Conservation (phyloP, 768 basidiomycete genomes). For the Stropharia rugosoannulata region DNA sequence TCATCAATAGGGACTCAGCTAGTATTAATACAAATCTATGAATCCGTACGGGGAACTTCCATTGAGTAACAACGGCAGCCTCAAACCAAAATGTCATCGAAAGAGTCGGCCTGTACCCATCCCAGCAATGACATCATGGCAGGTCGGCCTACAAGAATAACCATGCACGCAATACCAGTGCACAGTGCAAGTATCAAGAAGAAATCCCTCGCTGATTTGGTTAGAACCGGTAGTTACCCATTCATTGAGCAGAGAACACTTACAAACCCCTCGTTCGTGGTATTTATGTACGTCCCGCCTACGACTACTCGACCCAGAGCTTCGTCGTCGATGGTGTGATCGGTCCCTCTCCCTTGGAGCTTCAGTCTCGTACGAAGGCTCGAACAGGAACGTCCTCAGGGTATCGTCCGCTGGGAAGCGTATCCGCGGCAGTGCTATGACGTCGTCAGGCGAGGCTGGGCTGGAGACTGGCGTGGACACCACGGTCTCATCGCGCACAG, state of each 20-base stretch:
- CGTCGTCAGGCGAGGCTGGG: not conserved
- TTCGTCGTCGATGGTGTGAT: not conserved
- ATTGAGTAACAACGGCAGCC: too few relatives aligned
- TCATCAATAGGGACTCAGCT: too few relatives aligned
- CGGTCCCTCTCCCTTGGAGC: not conserved
- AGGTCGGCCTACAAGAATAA: constrained; percentile 12
- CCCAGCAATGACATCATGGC: constrained; percentile 2
- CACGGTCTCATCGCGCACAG: not conserved
- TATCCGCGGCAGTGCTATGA: not conserved
- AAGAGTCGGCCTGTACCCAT: not conserved
- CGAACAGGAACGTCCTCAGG: not conserved
- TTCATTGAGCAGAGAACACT: not conserved
- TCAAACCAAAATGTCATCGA: too few relatives aligned
- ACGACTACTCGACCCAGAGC: not conserved
- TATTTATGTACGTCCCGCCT: constrained; percentile 1
- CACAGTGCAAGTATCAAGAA: constrained; percentile 20
- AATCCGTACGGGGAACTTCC: too few relatives aligned
- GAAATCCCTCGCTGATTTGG: constrained; percentile 19
- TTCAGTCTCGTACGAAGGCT: not conserved
- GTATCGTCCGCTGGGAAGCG: not conserved
- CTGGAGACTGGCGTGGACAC: not conserved
- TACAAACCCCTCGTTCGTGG: constrained; percentile 14
- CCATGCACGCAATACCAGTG: constrained; percentile 17
- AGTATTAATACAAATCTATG: too few relatives aligned
- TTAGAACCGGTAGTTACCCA: not conserved